Conservation (phyloP, 768 basidiomycete species). For the Rhodocollybia butyracea region DNA sequence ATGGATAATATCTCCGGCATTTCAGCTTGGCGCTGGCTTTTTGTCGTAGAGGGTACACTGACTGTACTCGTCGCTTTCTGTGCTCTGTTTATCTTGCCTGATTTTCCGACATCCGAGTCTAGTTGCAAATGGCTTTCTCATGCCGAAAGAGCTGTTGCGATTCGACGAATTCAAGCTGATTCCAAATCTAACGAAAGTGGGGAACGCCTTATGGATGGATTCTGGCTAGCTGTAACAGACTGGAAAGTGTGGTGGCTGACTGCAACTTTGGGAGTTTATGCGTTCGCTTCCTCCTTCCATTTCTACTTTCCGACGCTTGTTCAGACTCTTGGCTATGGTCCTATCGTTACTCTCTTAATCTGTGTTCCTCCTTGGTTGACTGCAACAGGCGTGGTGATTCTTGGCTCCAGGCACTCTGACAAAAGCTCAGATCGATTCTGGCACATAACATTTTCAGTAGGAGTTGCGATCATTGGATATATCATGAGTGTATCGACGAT, state of each 20-base stretch:
- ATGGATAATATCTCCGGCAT: conserved; percentile 70
- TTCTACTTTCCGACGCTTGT: conserved; percentile 57
- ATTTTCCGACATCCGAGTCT: conserved; percentile 64
- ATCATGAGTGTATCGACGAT: conserved; percentile 61
- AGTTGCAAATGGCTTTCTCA: conserved; percentile 61
- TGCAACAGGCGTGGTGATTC: conserved; percentile 54
- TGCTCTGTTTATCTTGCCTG: conserved; percentile 69
- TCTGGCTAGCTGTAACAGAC: conserved; percentile 51
- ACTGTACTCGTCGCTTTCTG: conserved; percentile 46
- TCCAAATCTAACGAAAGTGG: conserved; percentile 22
- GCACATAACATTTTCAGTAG: conserved; percentile 54
- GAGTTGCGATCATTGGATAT: conserved; percentile 66
- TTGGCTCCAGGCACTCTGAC: conserved; percentile 66
- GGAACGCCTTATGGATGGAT: conserved; percentile 27
- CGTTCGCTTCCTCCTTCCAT: conserved; percentile 50
- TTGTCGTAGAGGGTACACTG: conserved; percentile 62
- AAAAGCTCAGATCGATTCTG: conserved; percentile 63
- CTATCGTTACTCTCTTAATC: conserved; percentile 52
- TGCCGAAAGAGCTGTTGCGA: conserved; percentile 54
- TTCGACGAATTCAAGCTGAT: conserved; percentile 62
- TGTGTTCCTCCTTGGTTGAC: conserved; percentile 69
- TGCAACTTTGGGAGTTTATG: conserved; percentile 41
- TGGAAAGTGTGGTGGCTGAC: conserved; percentile 63
- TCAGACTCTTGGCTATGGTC: conserved; percentile 51
- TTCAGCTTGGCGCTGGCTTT: conserved; percentile 79